phyloP scores from a whole-genome alignment of 495 filamentous ascomycete genomes.

The Elasticomyces elasticus region DNA sequence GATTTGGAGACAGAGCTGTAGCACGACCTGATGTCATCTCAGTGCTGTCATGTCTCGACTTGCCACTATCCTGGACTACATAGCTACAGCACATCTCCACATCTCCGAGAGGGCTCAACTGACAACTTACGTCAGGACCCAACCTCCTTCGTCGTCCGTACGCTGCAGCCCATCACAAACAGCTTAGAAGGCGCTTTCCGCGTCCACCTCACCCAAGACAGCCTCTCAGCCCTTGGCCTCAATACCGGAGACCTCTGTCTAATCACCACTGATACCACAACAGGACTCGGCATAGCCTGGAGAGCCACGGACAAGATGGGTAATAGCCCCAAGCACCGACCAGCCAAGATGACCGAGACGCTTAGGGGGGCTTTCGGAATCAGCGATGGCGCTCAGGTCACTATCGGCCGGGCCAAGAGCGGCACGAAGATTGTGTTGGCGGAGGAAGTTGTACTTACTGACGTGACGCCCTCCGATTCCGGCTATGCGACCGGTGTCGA shows the following conservation, averaged over 20 bases:
- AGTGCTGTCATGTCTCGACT: too few relatives aligned
- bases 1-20: too few relatives aligned
- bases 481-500: slow-evolving; percentile 37
- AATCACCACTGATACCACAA: slow-evolving; percentile 2
- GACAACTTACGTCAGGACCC: too few relatives aligned
- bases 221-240: slow-evolving; percentile 50
- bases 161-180: slow-evolving; percentile 42
- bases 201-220: slow-evolving; percentile 56
- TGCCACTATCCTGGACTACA: too few relatives aligned
- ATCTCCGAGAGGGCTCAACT: too few relatives aligned
- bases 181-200: slow-evolving; percentile 52
- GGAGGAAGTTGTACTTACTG: slow-evolving; percentile 39
- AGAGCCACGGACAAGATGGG: slow-evolving; percentile 49
- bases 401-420: slow-evolving; percentile 40
- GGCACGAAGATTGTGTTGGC: slow-evolving; percentile 34
- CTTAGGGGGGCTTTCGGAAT: slow-evolving; percentile 56
- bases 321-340: slow-evolving; percentile 42
- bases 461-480: slow-evolving; percentile 39
- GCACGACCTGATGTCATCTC: too few relatives aligned
- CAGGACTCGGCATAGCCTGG: slow-evolving; percentile 49
- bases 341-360: slow-evolving; percentile 52
- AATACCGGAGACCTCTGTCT: slow-evolving; percentile 49
- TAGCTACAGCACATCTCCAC: too few relatives aligned
- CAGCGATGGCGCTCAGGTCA: slow-evolving; percentile 43
- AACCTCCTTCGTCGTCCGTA: slow-evolving; percentile 42